phyloP scores from a whole-genome alignment of 176 grass and related monocot genomes.

The Triticum monococcum region DNA sequence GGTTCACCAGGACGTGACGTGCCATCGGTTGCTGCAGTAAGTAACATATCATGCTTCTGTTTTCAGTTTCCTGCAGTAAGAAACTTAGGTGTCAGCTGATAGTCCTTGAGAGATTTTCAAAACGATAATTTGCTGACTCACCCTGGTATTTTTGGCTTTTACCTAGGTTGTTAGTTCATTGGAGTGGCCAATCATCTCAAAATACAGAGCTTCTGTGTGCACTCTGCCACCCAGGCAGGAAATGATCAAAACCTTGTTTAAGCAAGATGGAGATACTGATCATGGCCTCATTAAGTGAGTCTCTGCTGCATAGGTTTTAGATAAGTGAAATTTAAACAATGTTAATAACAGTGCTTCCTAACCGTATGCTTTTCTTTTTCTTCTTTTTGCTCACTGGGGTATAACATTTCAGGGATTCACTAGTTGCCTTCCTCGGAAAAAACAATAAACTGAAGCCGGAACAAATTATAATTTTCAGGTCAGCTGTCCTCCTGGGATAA shows the following conservation, averaged over 20 bases:
- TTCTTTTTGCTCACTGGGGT: neutral
- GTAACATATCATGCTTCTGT: neutral
- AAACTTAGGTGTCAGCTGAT: neutral
- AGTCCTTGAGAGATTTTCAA: neutral
- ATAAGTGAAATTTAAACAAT: slow-evolving; percentile 12
- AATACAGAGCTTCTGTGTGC: slow-evolving; percentile 66
- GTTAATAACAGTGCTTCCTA: neutral
- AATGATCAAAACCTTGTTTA: slow-evolving; percentile 58
- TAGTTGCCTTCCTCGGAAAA: slow-evolving; percentile 46
- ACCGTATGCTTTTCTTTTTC: neutral
- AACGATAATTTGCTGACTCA: neutral
- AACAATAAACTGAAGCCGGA: slow-evolving; percentile 34
- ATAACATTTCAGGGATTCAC: slow-evolving; percentile 38
- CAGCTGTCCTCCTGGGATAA: neutral
- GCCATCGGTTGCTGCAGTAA: slow-evolving; percentile 62
- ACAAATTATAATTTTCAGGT: slow-evolving; percentile 66
- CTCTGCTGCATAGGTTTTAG: neutral
- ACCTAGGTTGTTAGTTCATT: slow-evolving; percentile 68
- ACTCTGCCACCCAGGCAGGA: slow-evolving; percentile 45
- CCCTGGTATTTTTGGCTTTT: neutral
- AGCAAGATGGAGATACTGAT: neutral
- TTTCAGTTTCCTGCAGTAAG: neutral
- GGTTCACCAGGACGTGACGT: slow-evolving; percentile 43
- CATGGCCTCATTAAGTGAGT: slow-evolving; percentile 50
- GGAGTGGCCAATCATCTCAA: slow-evolving; percentile 63